Evolutionary conservation across 1,139 yeast genomes (phyloP), one percentile per base, ranked within the genome.

Genomic region (Komagataea norvegica): DNA sequence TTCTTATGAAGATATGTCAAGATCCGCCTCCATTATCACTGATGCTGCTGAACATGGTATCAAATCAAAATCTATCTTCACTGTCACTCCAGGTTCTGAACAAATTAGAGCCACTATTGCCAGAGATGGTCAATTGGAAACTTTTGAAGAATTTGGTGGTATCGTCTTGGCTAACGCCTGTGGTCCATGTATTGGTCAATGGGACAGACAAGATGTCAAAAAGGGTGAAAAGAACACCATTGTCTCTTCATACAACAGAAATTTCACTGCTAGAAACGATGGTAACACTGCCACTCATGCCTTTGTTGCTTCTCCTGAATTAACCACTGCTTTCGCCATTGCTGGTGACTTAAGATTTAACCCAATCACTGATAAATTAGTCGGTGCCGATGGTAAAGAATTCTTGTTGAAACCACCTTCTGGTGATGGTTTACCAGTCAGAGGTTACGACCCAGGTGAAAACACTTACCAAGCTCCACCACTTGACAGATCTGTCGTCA

Each of bases 111-210:
- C 97, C 53, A 91, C 97, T 55, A 88, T 91, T 64, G 96, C 82
- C 61, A 84, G 97, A 72, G 98, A 91, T 65, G 97, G 97, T 59
- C 89, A 83, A 71, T 76, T 89, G 58, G 70, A 83, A 61, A 82
- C 89, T 56, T 88, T 91, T 69, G 79, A 81, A 65, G 93, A 86
- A 61, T 84, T 83, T 55, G 97, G 97, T 60, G 97, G 95, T 71
- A 74, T 82, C 48, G 96, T 91, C 47, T 75, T 91, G 67, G 97
- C 98, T 53, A 91, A 91, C 65, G 98, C 98, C 49, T 89, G 98
- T 77, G 98, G 98, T 67, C 98, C 98, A 67, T 89, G 98, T 79
- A 91, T 91, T 62, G 98, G 98, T 66, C 98, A 91, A 77, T 91
- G 98, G 98, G 97, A 91, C 66, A 86, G 98, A 75, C 88, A 78